Evolutionary conservation across 2,329 filamentous ascomycete species (phyloP).

Genomic region (Trichoderma arundinaceum): DNA sequence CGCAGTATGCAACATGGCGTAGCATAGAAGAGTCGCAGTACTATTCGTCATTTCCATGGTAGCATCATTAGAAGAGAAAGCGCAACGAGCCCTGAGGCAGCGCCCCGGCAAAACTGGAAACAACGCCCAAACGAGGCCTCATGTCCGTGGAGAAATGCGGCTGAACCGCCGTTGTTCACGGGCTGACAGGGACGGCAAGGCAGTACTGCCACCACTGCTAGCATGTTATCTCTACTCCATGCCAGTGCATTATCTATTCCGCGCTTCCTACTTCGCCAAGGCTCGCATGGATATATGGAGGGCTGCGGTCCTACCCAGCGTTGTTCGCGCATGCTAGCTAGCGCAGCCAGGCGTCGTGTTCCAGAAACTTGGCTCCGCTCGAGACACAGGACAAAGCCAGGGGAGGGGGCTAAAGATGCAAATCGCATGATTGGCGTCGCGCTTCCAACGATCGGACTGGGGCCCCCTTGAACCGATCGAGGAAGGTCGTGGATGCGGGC

Average conservation of each 20-base stretch:
- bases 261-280: slow-evolving; percentile 1
- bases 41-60: neutral
- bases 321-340: neutral
- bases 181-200: neutral
- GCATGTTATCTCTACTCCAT: neutral
- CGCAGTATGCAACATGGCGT: slow-evolving; percentile 1
- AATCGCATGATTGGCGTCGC: slow-evolving; percentile 24
- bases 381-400: slow-evolving; percentile 22
- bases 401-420: slow-evolving; percentile 22
- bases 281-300: neutral
- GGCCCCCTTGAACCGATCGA: slow-evolving; percentile 27
- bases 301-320: neutral
- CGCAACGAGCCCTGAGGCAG: neutral
- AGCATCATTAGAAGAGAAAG: neutral
- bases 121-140: neutral
- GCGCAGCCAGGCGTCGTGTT: slow-evolving; percentile 11
- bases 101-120: slow-evolving; percentile 1
- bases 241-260: neutral
- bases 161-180: slow-evolving; percentile 2
- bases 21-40: neutral
- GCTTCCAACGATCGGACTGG: slow-evolving; percentile 23
- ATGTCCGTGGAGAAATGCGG: slow-evolving; percentile 1
- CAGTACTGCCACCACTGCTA: neutral
- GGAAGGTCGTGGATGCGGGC: slow-evolving; percentile 5
- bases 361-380: slow-evolving; percentile 19